Base-by-base conservation (phyloP, 148 eudicot genomes). In the Polygonum maritimum region DNA sequence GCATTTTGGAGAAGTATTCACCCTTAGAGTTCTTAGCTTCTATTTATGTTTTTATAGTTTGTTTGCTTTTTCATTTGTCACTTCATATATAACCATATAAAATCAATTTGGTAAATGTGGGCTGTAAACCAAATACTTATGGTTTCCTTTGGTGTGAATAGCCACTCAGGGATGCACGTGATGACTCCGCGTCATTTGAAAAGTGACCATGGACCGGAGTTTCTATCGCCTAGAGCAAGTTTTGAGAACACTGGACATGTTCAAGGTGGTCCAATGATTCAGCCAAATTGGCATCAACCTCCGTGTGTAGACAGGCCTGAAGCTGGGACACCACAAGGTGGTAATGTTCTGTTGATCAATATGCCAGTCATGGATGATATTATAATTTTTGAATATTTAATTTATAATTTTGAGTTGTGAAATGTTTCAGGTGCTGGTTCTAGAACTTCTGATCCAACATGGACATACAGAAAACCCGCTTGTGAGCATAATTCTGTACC, bases 211-310 rank as follows among this genome's bases (percentile, higher is more conserved):
- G 78, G 75, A 39, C 71, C 82, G 55, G 95, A 89, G 51, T 88
- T 90, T 77, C 36, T 83, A 71, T 84, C 93, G 54, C 92, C 97
- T n/a, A 90, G 88, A 82, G 54, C 85, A 57, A 82, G 76, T 80
- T 88, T 82, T 76, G 90, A 87, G 75, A 81, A 76, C 74, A 87
- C 79, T 73, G 90, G 83, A 71, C 74, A 73, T 57, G 54, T 79
- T 78, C 92, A 81, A 78, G 76, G 78, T 74, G 85, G 85, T 67
- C 88, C 83, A 78, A 48, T 77, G 48, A 82, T 81, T 67, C 91
- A 85, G 77, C 73, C 87, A 14, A 85, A 86, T 48, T 82, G 87
- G 83, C 48, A 80, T 69, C 51, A 79, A 70, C 78, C 81, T 77
- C 82, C 79, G 76, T 55, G 80, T 69, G 38, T 58, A 3, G 91